A percentile compares a stretch with the other conserved stretches of the same genome.
phyloP scores from a whole-genome alignment of 2,329 filamentous ascomycete species.

The Sporothrix globosa region DNA sequence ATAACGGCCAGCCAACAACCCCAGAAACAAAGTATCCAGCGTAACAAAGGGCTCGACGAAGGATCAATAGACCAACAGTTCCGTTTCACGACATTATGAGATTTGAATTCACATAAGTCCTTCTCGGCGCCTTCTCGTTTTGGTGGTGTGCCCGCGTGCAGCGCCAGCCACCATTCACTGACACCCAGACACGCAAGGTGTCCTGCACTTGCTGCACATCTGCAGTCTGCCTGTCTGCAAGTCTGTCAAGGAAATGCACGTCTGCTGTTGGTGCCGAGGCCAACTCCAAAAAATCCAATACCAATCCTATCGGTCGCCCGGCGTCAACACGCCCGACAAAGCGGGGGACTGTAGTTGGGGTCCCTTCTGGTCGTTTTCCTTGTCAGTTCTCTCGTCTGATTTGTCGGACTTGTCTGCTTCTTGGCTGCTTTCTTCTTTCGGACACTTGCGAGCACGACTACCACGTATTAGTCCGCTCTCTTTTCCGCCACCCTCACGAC shows the following conservation, averaged over 20 bases:
- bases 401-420: not conserved
- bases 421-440: not conserved
- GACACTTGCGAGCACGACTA: no score
- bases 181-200: no score
- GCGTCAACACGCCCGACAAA: constrained; percentile 10
- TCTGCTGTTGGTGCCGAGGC: not conserved
- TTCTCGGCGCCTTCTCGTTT: no score
- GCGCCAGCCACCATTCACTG: no score
- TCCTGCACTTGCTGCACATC: not conserved
- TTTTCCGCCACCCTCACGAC: not conserved
- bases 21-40: not conserved
- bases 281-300: not conserved
- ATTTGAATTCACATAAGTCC: not conserved
- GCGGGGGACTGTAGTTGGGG: not conserved
- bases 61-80: not conserved
- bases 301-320: constrained; percentile 1
- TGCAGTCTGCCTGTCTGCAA: not conserved
- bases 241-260: not conserved
- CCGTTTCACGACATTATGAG: not conserved
- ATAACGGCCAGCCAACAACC: not conserved
- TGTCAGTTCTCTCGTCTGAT: no score
- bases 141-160: no score
- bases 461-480: not conserved
- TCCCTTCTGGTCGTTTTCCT: not conserved
- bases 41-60: not conserved